Base-by-base conservation (phyloP, 495 filamentous ascomycete species). In the Aspergillus diversus region DNA sequence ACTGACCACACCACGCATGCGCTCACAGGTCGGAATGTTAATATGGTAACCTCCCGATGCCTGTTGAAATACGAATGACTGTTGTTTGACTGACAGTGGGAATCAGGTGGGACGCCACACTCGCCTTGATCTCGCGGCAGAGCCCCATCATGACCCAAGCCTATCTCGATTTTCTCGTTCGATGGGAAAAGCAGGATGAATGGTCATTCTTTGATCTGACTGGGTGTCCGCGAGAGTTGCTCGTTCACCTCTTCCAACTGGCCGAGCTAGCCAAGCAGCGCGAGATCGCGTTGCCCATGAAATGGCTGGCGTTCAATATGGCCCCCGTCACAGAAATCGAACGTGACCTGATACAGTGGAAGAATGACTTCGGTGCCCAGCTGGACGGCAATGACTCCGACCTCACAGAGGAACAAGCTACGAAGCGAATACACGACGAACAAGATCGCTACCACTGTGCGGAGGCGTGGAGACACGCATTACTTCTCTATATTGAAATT, bases 171-270 rank as follows among this genome's bases (percentile, higher is more conserved):
- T 31, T 33, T 27, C 31, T 17, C 12, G 50, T 31, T 32, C 16
- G 33, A 8, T 54, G 16, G 32, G 58, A 69, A 12, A 58, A 62
- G 34, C 47, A 69, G 54, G 37, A 64, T 21, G 51, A 63, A 37
- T 75, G 68, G 66, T 61, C 63, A 15, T 75, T 73, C 61, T 73
- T 68, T 59, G 67, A 69, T 55, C 47, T 73, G 9, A 69, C 64
- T 39, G 69, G 69, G 34, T 73, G 68, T 42, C 70, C 68, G 4
- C 57, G 55, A 27, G 70, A 68, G 5, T 56, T 73, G 12, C 33
- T 73, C 16, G 42, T 64, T 17, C 48, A 63, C 48, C 39, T 73
- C 13, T 63, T 67, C 33, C 61, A 65, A 16, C 60, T 75, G 6
- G 63, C 66, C 31, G 60, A 64, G 32, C 63, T 72, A 17, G 63